Base-by-base conservation (phyloP, 768 basidiomycete genomes). In the Pulveroboletus sp. region DNA sequence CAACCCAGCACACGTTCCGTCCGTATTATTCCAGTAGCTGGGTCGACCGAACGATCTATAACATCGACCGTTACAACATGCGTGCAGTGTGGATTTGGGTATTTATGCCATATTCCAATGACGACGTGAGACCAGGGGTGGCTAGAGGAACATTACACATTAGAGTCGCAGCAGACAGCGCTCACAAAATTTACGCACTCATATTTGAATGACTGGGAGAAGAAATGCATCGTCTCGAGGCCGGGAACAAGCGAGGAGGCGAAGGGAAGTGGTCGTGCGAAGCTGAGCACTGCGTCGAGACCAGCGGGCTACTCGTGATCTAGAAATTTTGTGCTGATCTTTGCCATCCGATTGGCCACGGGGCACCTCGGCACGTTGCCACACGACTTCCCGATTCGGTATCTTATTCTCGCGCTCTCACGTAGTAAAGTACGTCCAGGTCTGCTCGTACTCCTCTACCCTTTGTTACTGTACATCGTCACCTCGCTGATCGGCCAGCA, bases 81-180 rank as follows among this genome's bases (percentile, higher is more conserved):
- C 21, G 86, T 80, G 70, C 90, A 92, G 62, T 88, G 88, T 46
- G 92, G 86, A 67, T 95, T 95, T 45, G 93, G 93, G 69, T 96
- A 96, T 77, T 96, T 96, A 57, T 86, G 85, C 87, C 91, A 93
- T 78, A 95, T 89, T 56, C 89, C 89, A 63, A 88, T 85, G 54
- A 93, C 83, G 58, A 94, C 91, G 73, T 92, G 90, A 52, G 84
- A 78, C 86, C 93, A 94, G 37, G 91, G 79, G 64, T 93, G 90
- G 54, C 93, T 96, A 39, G 11, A 48, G 40, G 47, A 50, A 51
- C 50, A 37, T 54, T 57, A 39, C 18, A 44, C 39, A 38, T 59
- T 43, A 49, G 42, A 33, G 40, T 27, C 1, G 32, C 24, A 31
- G 44, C 10, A 27, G 50, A 49, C 38, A 46, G 49, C 18, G 17